A percentile compares a stretch with the other conserved stretches of the same genome.
Evolutionary conservation across 2,329 filamentous ascomycete genomes (phyloP).

Genomic region (Ceratocystis eucalypticola): DNA sequence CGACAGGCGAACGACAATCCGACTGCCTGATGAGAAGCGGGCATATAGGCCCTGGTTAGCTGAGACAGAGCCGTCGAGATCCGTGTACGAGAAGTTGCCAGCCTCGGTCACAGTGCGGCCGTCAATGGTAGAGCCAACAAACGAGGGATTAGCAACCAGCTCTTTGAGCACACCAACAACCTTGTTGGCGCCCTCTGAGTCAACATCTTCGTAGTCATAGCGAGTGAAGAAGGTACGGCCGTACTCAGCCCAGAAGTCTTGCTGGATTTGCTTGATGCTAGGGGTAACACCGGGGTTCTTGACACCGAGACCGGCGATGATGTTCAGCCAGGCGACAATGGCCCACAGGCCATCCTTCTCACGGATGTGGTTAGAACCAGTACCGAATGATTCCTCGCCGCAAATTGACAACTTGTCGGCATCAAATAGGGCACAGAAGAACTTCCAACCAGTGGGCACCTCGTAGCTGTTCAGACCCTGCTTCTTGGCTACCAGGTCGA

Average conservation of each 20-base stretch:
- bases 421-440: slow-evolving; percentile 94
- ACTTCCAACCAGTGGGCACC: slow-evolving; percentile 97
- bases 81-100: slow-evolving; percentile 95
- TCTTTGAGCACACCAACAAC: slow-evolving; percentile 69
- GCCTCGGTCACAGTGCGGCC: slow-evolving; percentile 76
- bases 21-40: slow-evolving; percentile 86
- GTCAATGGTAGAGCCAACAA: slow-evolving; percentile 69
- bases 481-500: slow-evolving; percentile 90
- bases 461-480: slow-evolving; percentile 88
- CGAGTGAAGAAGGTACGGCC: slow-evolving; percentile 98
- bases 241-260: slow-evolving; percentile 93
- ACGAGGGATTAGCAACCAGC: slow-evolving; percentile 58
- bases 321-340: slow-evolving; percentile 94
- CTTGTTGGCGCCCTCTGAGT: slow-evolving; percentile 81
- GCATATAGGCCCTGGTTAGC: slow-evolving; percentile 94
- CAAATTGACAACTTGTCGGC: slow-evolving; percentile 95
- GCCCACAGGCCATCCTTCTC: slow-evolving; percentile 99
- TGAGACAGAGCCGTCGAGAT: slow-evolving; percentile 91
- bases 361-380: slow-evolving; percentile 94
- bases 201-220: slow-evolving; percentile 95
- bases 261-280: slow-evolving; percentile 90
- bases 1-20: slow-evolving; percentile 87
- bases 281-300: slow-evolving; percentile 66
- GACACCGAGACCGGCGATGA: slow-evolving; percentile 86
- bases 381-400: slow-evolving; percentile 96